Conservation (phyloP, 192 early-diverging fungal species). For the Linderina pennispora region DNA sequence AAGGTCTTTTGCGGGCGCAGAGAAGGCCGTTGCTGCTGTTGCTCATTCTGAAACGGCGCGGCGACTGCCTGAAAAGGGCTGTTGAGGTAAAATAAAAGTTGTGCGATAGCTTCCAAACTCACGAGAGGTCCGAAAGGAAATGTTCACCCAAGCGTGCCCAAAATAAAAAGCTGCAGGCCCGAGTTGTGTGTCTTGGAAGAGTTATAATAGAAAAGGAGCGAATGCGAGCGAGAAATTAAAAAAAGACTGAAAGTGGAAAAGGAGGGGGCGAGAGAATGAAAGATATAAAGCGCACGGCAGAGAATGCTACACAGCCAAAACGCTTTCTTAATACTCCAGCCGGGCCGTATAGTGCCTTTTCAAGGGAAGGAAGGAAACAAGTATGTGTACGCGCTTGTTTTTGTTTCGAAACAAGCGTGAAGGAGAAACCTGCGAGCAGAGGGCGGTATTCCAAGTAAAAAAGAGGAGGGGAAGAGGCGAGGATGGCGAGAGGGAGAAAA, state of each 20-base stretch:
- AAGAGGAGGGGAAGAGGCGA: no score
- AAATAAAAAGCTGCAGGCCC: constrained; percentile 4
- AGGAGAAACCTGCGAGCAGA: constrained; percentile 1
- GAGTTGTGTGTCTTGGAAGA: not conserved
- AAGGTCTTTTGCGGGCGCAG: constrained; percentile 41
- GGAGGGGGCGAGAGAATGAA: constrained; percentile 7
- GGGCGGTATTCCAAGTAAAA: no score
- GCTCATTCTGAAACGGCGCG: constrained; percentile 5
- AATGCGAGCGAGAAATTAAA: constrained; percentile 1
- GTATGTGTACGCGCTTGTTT: constrained; percentile 27
- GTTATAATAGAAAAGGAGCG: constrained; percentile 1
- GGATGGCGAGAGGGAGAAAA: no score
- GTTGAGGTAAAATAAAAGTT: no score
- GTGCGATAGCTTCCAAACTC: no score
- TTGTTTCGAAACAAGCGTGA: constrained; percentile 18
- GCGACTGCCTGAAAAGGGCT: no score
- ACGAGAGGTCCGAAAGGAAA: not conserved
- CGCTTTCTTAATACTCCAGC: no score
- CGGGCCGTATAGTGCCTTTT: no score
- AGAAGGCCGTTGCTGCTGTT: constrained; percentile 4
- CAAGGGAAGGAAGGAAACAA: not conserved
- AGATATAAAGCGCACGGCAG: no score
- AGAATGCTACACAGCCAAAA: no score
- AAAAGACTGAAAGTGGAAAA: constrained; percentile 2
- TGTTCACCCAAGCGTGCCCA: not conserved